phyloP scores from a whole-genome alignment of 2,329 filamentous ascomycete genomes.

The Fonsecaea monophora region DNA sequence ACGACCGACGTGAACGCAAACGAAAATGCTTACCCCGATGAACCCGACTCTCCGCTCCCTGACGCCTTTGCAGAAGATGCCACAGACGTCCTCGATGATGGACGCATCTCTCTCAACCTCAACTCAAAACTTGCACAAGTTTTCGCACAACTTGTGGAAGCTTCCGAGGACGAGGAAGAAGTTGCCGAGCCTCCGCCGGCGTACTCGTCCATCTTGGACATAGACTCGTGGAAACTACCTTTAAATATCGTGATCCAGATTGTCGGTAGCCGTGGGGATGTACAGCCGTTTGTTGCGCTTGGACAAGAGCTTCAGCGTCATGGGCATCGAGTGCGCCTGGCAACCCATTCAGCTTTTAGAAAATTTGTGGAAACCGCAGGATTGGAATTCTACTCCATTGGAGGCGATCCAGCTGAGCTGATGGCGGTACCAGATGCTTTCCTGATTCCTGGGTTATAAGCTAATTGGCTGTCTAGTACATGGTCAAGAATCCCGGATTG shows the following conservation, averaged over 20 bases:
- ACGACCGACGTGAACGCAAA: not conserved
- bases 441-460: not conserved
- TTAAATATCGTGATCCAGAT: conserved; percentile 64
- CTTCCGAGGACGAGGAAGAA: conserved; percentile 27
- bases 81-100: conserved; percentile 32
- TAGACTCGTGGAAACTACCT: conserved; percentile 28
- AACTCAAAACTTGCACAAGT: conserved; percentile 34
- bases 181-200: conserved; percentile 34
- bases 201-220: conserved; percentile 23
- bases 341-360: conserved; percentile 63
- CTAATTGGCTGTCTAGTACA: conserved; percentile 44
- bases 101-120: conserved; percentile 39
- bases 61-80: conserved; percentile 20
- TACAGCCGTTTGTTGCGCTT: conserved; percentile 66
- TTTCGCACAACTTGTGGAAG: conserved; percentile 32
- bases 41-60: conserved; percentile 17
- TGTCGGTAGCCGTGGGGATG: conserved; percentile 61
- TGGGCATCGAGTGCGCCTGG: conserved; percentile 63
- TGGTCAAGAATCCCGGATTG: conserved; percentile 58
- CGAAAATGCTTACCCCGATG: conserved; percentile 6
- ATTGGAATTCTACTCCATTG: conserved; percentile 65
- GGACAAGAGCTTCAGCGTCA: conserved; percentile 58
- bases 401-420: conserved; percentile 61
- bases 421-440: conserved; percentile 48
- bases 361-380: conserved; percentile 61